These are phyloP conservation scores for Zasmidium cellare DNA, from an alignment of 2,329 filamentous ascomycete genomes.

Conservation along the genomic window DNA sequence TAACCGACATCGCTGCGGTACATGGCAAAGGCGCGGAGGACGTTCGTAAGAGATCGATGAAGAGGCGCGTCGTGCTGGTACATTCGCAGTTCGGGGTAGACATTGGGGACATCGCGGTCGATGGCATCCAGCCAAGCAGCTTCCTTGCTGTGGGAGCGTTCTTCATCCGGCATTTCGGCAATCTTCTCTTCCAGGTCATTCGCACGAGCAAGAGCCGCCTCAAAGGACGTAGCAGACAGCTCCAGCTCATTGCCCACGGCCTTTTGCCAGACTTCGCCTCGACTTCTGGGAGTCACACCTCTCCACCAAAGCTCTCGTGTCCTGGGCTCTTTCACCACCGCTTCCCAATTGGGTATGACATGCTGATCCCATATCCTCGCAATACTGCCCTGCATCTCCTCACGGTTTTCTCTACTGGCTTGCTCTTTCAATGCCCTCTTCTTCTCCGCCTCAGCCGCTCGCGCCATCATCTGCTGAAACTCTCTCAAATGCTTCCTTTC, in stretches of 20 bases:
- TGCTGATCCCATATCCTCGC: slow-evolving; percentile 72
- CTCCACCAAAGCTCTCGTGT: slow-evolving; percentile 82
- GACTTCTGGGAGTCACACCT: slow-evolving; percentile 69
- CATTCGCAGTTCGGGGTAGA: slow-evolving; percentile 72
- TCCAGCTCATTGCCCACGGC: slow-evolving; percentile 74
- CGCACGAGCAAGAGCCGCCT: slow-evolving; percentile 68
- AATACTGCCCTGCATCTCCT: slow-evolving; percentile 51
- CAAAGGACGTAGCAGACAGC: slow-evolving; percentile 66
- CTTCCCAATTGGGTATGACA: slow-evolving; percentile 73
- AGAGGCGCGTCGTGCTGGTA: slow-evolving; percentile 66
- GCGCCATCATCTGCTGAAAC: slow-evolving; percentile 79
- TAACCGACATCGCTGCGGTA: slow-evolving; percentile 82
- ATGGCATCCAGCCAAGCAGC: slow-evolving; percentile 65
- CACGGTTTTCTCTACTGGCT: slow-evolving; percentile 53
- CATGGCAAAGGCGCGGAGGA: slow-evolving; percentile 77
- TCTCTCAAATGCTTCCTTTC: slow-evolving; percentile 85
- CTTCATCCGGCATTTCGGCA: slow-evolving; percentile 45
- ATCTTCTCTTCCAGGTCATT: slow-evolving; percentile 61
- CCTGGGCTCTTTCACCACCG: slow-evolving; percentile 65
- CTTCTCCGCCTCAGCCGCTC: slow-evolving; percentile 59
- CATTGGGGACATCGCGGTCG: slow-evolving; percentile 63
- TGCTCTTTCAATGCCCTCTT: slow-evolving; percentile 50
- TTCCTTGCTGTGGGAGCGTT: slow-evolving; percentile 51
- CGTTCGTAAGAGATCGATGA: slow-evolving; percentile 67
- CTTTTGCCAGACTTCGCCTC: slow-evolving; percentile 68